phyloP scores from a whole-genome alignment of 345 rosid species.

The Eucalyptus tenuipes region DNA sequence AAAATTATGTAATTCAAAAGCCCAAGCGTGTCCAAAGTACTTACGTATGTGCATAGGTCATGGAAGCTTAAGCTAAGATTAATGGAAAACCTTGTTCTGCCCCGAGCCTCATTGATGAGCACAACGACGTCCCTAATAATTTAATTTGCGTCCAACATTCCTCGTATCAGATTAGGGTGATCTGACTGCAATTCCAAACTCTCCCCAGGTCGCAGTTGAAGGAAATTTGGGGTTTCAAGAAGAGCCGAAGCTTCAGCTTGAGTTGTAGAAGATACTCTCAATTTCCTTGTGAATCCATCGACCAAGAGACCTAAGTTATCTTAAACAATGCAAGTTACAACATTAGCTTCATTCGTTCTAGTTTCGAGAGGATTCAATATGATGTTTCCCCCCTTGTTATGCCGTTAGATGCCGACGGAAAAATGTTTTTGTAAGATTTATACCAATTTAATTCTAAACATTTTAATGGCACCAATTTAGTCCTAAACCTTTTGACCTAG shows the following conservation, averaged over 20 bases:
- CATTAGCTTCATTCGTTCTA: neutral
- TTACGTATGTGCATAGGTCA: neutral
- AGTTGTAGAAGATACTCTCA: neutral
- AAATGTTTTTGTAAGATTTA: neutral
- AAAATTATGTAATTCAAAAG: neutral
- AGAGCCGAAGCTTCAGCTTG: neutral
- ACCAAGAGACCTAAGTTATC: neutral
- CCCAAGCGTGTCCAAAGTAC: neutral
- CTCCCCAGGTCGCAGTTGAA: neutral
- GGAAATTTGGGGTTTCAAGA: neutral
- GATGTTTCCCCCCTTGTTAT: neutral
- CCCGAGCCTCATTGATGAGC: neutral
- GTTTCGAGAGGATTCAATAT: neutral
- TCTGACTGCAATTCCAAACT: neutral
- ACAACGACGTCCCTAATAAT: neutral
- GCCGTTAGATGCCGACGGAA: neutral
- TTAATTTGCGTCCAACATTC: neutral
- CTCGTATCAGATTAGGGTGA: neutral
- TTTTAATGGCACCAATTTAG: too few species aligned
- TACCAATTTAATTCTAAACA: rapidly evolving
- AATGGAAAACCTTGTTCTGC: neutral
- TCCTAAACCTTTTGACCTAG: rapidly evolving
- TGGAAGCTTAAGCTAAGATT: neutral
- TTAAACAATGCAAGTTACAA: neutral
- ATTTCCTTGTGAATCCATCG: neutral